phyloP scores from a whole-genome alignment of 2,329 filamentous ascomycete genomes.

The Cladosporium sp. region DNA sequence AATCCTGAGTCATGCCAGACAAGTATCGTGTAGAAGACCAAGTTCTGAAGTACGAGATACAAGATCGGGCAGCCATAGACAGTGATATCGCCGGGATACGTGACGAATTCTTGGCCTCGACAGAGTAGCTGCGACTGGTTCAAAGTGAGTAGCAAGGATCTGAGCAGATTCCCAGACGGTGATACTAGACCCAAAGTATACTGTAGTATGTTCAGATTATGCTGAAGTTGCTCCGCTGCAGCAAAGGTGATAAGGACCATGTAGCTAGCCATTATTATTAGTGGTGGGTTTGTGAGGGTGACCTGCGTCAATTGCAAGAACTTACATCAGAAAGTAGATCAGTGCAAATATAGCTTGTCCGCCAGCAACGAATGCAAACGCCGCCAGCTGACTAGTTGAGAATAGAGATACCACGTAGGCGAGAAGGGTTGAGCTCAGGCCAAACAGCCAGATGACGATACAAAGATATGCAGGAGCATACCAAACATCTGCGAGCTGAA shows the following conservation, averaged over 20 bases:
- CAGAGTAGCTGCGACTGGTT: slow-evolving; percentile 84
- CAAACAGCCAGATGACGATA: slow-evolving; percentile 72
- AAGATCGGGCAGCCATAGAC: slow-evolving; percentile 79
- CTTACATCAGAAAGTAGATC: slow-evolving; percentile 44
- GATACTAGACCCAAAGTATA: slow-evolving; percentile 71
- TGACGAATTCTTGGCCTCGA: slow-evolving; percentile 43
- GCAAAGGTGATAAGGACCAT: slow-evolving; percentile 60
- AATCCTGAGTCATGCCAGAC: slow-evolving; percentile 66
- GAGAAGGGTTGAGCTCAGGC: slow-evolving; percentile 69
- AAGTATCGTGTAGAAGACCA: slow-evolving; percentile 66
- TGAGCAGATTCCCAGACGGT: slow-evolving; percentile 72
- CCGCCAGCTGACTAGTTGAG: slow-evolving; percentile 69
- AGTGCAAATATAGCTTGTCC: slow-evolving; percentile 58
- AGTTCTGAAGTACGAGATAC: slow-evolving; percentile 69
- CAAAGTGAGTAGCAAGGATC: slow-evolving; percentile 70
- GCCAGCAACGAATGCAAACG: slow-evolving; percentile 78
- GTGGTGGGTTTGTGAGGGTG: no score
- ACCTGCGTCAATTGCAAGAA: no score
- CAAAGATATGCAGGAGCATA: slow-evolving; percentile 75
- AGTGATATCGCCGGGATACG: slow-evolving; percentile 64
- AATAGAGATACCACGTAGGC: slow-evolving; percentile 77
- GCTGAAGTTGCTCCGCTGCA: slow-evolving; percentile 64
- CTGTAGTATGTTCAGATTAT: slow-evolving; percentile 63
- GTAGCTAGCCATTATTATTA: not conserved
- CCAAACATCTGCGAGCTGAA: slow-evolving; percentile 53